A percentile compares a stretch with the other conserved stretches of the same genome.
Conservation (phyloP, 176 grass and related monocot species). For the Bromus sterilis region DNA sequence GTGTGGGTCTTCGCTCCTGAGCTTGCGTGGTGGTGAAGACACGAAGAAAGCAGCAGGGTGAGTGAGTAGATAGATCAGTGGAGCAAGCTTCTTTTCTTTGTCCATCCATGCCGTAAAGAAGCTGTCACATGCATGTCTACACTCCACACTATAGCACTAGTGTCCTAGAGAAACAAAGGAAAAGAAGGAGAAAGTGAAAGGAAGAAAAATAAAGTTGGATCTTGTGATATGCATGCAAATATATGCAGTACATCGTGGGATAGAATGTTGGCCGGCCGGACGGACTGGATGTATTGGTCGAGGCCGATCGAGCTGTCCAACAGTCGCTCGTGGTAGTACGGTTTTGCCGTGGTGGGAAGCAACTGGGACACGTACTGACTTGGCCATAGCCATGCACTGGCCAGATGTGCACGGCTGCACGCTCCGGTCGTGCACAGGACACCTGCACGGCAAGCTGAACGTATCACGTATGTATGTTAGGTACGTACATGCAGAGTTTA, state of each 20-base stretch:
- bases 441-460: no score
- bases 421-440: neutral
- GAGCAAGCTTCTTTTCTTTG: neutral
- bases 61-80: neutral
- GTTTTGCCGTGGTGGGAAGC: neutral
- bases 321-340: neutral
- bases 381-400: no score
- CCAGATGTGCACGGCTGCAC: neutral
- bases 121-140: neutral
- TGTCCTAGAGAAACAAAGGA: neutral
- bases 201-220: neutral
- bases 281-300: neutral
- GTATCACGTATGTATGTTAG: no score
- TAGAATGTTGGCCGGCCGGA: neutral
- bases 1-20: neutral
- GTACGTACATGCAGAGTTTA: no score
- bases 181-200: neutral
- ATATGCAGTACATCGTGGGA: neutral
- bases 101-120: neutral
- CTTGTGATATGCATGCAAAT: neutral
- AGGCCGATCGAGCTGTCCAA: neutral
- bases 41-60: slow-evolving; percentile 9
- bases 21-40: slow-evolving; percentile 24
- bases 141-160: neutral
- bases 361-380: neutral